phyloP scores from a whole-genome alignment of 1,139 yeast genomes.

The Geotrichum macrosporum region DNA sequence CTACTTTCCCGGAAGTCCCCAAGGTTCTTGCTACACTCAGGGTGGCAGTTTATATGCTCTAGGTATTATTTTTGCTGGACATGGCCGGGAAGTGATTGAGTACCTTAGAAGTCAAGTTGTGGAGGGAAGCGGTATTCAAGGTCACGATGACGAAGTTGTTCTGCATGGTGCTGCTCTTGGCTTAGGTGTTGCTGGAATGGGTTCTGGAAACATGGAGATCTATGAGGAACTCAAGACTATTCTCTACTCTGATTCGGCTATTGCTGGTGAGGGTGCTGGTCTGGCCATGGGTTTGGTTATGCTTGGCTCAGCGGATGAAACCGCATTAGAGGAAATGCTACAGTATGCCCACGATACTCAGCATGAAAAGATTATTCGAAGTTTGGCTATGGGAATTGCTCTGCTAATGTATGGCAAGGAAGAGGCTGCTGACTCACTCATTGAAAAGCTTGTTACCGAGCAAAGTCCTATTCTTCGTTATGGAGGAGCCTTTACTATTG shows the following conservation, averaged over 20 bases:
- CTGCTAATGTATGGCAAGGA: conserved; percentile 82
- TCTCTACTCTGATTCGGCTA: conserved; percentile 83
- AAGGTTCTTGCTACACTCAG: conserved; percentile 65
- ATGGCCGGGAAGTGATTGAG: conserved; percentile 82
- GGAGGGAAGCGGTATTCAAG: conserved; percentile 51
- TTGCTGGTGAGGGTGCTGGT: conserved; percentile 97
- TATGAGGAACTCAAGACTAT: conserved; percentile 84
- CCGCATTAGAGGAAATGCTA: conserved; percentile 75
- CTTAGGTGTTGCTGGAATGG: conserved; percentile 97
- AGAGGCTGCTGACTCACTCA: conserved; percentile 69
- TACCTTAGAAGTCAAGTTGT: conserved; percentile 71
- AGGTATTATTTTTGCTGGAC: conserved; percentile 94
- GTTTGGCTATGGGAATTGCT: conserved; percentile 85
- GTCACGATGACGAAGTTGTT: conserved; percentile 76
- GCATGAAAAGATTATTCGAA: conserved; percentile 92
- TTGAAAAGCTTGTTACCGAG: conserved; percentile 62
- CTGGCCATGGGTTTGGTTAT: conserved; percentile 92
- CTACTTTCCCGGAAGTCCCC: conserved; percentile 73
- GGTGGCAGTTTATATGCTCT: conserved; percentile 95
- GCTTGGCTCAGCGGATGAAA: conserved; percentile 85
- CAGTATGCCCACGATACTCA: conserved; percentile 92
- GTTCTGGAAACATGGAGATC: conserved; percentile 65
- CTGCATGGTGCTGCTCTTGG: conserved; percentile 97
- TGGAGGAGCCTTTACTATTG: conserved; percentile 93
- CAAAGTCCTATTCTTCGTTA: conserved; percentile 85